A percentile compares a stretch with the other conserved stretches of the same genome.
Evolutionary conservation across 805 yeast species (phyloP).

Genomic region (Kluyveromyces starmeri): DNA sequence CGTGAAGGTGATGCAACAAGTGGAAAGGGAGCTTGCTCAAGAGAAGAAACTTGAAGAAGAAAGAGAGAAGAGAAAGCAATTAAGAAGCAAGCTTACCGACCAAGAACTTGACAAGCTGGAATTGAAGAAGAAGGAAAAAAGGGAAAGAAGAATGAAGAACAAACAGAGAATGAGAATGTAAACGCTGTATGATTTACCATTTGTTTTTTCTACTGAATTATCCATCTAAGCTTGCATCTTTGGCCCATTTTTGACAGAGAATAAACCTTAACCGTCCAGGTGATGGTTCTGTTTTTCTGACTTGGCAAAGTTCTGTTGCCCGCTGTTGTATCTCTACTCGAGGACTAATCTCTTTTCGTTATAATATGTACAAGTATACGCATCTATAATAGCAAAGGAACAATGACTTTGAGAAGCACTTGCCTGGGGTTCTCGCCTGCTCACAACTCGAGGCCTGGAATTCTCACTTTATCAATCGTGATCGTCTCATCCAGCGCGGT

Average conservation of each 20-base stretch:
- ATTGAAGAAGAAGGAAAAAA: slow-evolving; percentile 72
- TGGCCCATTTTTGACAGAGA: too few species aligned
- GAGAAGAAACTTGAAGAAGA: slow-evolving; percentile 63
- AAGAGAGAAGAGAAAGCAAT: slow-evolving; percentile 51
- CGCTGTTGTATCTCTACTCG: too few species aligned
- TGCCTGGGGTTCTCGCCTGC: too few species aligned
- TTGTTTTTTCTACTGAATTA: too few species aligned
- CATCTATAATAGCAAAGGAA: too few species aligned
- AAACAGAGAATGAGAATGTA: slow-evolving; percentile 43
- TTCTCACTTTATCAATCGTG: slow-evolving; percentile 20
- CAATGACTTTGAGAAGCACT: too few species aligned
- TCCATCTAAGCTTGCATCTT: too few species aligned
- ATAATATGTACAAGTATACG: too few species aligned
- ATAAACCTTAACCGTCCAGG: too few species aligned
- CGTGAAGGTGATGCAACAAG: slow-evolving; percentile 56
- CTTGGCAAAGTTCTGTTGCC: too few species aligned
- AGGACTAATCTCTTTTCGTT: too few species aligned
- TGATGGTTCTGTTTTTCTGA: slow-evolving; percentile 2
- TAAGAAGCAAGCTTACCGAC: slow-evolving; percentile 46
- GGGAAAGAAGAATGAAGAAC: slow-evolving; percentile 62
- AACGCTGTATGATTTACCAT: too few species aligned
- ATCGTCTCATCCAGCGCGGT: slow-evolving; percentile 15
- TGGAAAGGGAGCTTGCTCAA: slow-evolving; percentile 57
- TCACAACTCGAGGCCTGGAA: slow-evolving; percentile 24
- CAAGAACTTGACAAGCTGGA: slow-evolving; percentile 75